Conservation (phyloP, 768 basidiomycete species). For the Boletus fagicola region DNA sequence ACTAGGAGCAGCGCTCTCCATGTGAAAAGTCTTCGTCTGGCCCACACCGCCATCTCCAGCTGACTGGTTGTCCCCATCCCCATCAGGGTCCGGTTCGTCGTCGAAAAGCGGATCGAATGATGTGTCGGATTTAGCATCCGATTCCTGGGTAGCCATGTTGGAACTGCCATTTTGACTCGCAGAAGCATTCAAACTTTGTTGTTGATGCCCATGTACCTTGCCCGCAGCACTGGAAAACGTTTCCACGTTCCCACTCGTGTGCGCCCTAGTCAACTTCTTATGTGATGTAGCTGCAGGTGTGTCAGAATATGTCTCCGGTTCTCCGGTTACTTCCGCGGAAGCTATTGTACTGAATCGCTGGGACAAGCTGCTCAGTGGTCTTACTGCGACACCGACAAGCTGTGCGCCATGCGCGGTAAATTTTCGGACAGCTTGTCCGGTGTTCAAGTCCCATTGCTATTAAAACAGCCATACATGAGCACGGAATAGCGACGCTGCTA, state of each 20-base stretch:
- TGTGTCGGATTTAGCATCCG: constrained; percentile 72
- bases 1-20: constrained; percentile 13
- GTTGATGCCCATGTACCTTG: constrained; percentile 18
- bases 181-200: constrained; percentile 19
- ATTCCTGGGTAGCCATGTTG: constrained; percentile 34
- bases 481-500: neutral
- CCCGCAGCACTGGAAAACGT: constrained; percentile 15
- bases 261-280: constrained; percentile 14
- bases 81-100: constrained; percentile 69
- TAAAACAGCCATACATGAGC: constrained; percentile 6
- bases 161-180: constrained; percentile 25
- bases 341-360: constrained; percentile 28
- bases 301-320: constrained; percentile 19
- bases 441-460: constrained; percentile 98
- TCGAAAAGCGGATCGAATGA: constrained; percentile 91
- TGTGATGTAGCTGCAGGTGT: constrained; percentile 3
- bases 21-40: constrained; percentile 16
- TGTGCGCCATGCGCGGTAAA: constrained; percentile 85
- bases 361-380: constrained; percentile 52
- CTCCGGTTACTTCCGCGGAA: constrained; percentile 27
- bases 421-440: constrained; percentile 70
- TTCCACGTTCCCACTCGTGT: constrained; percentile 26
- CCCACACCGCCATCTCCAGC: constrained; percentile 19
- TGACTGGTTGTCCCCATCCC: constrained; percentile 34
- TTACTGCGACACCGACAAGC: constrained; percentile 74